phyloP scores from a whole-genome alignment of 129 eudicot genomes.

The Pittosporum tobira region DNA sequence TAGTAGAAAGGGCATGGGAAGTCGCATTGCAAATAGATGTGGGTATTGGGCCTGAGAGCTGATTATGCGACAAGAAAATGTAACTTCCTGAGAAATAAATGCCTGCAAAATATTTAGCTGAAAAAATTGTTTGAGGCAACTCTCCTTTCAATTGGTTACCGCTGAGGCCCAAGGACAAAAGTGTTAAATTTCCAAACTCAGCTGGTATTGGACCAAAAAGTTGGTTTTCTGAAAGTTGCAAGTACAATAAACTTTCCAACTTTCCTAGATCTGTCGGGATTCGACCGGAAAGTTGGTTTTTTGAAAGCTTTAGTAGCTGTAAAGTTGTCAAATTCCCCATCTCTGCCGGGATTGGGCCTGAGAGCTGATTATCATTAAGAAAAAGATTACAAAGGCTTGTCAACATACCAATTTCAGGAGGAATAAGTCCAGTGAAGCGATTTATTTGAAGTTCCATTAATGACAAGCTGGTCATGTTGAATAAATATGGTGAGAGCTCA shows the following conservation, averaged over 20 bases:
- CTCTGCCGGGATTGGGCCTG: conserved; percentile 55
- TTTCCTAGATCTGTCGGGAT: no score
- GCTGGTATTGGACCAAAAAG: conserved; percentile 40
- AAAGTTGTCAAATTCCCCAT: conserved; percentile 49
- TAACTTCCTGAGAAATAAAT: no score
- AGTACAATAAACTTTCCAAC: no score
- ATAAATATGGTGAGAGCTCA: conserved; percentile 33
- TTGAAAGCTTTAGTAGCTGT: no score
- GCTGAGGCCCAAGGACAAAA: conserved; percentile 41
- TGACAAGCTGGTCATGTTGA: conserved; percentile 43
- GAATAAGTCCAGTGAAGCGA: conserved; percentile 39
- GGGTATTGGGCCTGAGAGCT: neutral
- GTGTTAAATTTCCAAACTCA: conserved; percentile 50
- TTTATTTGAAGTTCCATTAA: conserved; percentile 63
- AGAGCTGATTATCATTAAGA: conserved; percentile 39
- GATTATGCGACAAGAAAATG: neutral
- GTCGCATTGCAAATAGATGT: neutral
- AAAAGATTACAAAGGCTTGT: conserved; percentile 35
- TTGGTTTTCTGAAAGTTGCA: neutral
- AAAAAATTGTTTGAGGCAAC: neutral
- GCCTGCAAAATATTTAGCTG: no score
- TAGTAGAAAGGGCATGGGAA: no score
- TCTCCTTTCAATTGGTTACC: conserved; percentile 27
- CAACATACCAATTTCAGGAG: conserved; percentile 49
- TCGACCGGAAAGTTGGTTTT: no score